Evolutionary conservation across 2,329 filamentous ascomycete genomes (phyloP).

Genomic region (Chalaropsis thielavioides): DNA sequence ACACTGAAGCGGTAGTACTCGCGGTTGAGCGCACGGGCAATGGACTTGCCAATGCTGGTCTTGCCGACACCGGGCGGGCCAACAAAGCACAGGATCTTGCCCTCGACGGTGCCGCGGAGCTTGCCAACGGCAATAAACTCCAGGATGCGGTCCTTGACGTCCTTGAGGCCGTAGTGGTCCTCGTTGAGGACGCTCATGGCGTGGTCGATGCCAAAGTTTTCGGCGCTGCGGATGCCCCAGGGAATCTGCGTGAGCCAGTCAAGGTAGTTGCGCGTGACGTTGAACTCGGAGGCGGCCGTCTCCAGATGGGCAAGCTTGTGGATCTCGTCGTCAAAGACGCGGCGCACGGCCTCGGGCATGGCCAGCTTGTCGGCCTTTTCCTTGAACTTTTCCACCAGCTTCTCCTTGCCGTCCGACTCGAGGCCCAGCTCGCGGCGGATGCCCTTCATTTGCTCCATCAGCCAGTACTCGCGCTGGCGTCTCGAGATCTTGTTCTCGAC

Average conservation of each 20-base stretch:
- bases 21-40: conserved; percentile 82
- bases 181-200: conserved; percentile 84
- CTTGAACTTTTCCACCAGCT: conserved; percentile 92
- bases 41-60: conserved; percentile 97
- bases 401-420: conserved; percentile 95
- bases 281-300: conserved; percentile 92
- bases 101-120: conserved; percentile 88
- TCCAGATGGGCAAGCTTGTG: conserved; percentile 95
- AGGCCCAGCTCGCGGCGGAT: conserved; percentile 91
- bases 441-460: conserved; percentile 99
- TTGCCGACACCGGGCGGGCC: conserved; percentile 95
- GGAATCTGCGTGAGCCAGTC: conserved; percentile 98
- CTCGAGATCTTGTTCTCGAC: conserved; percentile 97
- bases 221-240: conserved; percentile 86
- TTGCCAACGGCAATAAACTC: conserved; percentile 98
- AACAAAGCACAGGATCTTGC: conserved; percentile 96
- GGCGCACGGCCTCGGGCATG: conserved; percentile 93
- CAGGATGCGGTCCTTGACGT: conserved; percentile 94
- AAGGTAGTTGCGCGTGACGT: conserved; percentile 93
- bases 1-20: conserved; percentile 99
- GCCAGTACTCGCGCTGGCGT: conserved; percentile 91
- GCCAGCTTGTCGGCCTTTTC: conserved; percentile 86
- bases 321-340: conserved; percentile 95
- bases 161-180: conserved; percentile 91
- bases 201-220: conserved; percentile 92